These are phyloP conservation scores for Aspergillus sp. DNA, from an alignment of 2,329 filamentous ascomycete species.

Conservation along the genomic window DNA sequence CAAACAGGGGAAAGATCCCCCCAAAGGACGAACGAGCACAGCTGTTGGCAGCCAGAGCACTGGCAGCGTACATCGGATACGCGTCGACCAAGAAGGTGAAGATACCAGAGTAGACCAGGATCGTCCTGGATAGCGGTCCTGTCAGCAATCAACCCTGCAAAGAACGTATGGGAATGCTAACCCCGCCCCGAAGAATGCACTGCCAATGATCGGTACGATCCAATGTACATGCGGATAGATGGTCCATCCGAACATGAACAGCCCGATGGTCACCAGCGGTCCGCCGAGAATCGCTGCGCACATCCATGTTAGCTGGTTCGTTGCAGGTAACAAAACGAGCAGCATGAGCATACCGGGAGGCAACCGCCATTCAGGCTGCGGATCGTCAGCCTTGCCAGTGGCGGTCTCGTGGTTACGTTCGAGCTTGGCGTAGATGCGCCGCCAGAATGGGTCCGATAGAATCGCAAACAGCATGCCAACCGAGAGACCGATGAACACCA, in stretches of 20 bases:
- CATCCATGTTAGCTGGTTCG: neutral
- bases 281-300: conserved; percentile 66
- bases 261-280: conserved; percentile 71
- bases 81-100: conserved; percentile 82
- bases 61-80: conserved; percentile 48
- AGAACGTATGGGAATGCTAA: conserved; percentile 45
- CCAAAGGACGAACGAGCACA: conserved; percentile 77
- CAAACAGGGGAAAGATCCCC: conserved; percentile 74
- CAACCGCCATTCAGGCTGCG: conserved; percentile 84
- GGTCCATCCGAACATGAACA: conserved; percentile 91
- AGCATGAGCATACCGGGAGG: conserved; percentile 56
- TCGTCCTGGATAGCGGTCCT: conserved; percentile 50
- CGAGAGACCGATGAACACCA: conserved; percentile 66
- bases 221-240: conserved; percentile 71
- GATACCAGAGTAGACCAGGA: conserved; percentile 78
- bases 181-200: conserved; percentile 68
- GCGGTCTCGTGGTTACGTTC: conserved; percentile 37
- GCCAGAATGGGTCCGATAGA: conserved; percentile 47
- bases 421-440: conserved; percentile 43
- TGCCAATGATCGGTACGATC: conserved; percentile 74
- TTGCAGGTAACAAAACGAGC: no score
- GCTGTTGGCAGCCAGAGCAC: conserved; percentile 77
- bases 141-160: neutral
- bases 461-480: conserved; percentile 49
- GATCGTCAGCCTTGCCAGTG: conserved; percentile 42